Evolutionary conservation across 805 yeast genomes (phyloP).

Genomic region (Teunomyces pallodes): DNA sequence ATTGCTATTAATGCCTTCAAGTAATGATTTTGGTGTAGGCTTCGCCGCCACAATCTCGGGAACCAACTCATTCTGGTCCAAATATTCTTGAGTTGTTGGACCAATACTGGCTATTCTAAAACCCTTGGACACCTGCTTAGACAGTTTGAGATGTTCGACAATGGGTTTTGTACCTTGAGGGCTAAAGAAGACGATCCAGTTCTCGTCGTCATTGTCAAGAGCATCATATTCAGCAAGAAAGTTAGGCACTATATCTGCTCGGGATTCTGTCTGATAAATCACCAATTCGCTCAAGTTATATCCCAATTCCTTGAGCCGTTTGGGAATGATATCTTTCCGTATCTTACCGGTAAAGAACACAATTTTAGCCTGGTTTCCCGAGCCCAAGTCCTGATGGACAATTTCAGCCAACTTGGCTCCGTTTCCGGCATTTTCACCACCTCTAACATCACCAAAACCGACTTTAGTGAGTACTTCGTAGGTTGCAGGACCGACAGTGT

Average conservation of each 20-base stretch:
- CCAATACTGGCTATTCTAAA: slow-evolving; percentile 75
- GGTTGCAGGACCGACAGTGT: slow-evolving; percentile 93
- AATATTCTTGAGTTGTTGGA: slow-evolving; percentile 78
- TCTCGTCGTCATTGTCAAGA: slow-evolving; percentile 14
- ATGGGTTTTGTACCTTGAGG: slow-evolving; percentile 81
- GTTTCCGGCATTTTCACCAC: slow-evolving; percentile 79
- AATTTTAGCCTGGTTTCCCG: slow-evolving; percentile 28
- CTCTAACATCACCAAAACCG: slow-evolving; percentile 69
- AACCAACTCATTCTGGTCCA: slow-evolving; percentile 47
- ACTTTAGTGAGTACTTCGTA: slow-evolving; percentile 49
- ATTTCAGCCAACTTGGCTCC: slow-evolving; percentile 68
- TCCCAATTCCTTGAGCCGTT: slow-evolving; percentile 43
- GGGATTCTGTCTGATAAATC: slow-evolving; percentile 64
- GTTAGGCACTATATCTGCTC: slow-evolving; percentile 44
- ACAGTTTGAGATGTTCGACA: slow-evolving; percentile 36
- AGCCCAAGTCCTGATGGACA: slow-evolving; percentile 38
- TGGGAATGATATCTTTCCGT: slow-evolving; percentile 79
- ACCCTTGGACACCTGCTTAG: slow-evolving; percentile 3
- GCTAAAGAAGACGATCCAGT: slow-evolving; percentile 85
- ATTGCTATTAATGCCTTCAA: slow-evolving; percentile 1
- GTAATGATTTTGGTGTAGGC: slow-evolving; percentile 63
- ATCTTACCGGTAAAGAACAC: slow-evolving; percentile 85
- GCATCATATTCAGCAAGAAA: slow-evolving; percentile 17
- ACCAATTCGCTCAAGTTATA: slow-evolving; percentile 55
- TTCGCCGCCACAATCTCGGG: slow-evolving; percentile 66